Evolutionary conservation across 164 flowering plant genomes (phyloP).

Genomic region (Taxillus chinensis): DNA sequence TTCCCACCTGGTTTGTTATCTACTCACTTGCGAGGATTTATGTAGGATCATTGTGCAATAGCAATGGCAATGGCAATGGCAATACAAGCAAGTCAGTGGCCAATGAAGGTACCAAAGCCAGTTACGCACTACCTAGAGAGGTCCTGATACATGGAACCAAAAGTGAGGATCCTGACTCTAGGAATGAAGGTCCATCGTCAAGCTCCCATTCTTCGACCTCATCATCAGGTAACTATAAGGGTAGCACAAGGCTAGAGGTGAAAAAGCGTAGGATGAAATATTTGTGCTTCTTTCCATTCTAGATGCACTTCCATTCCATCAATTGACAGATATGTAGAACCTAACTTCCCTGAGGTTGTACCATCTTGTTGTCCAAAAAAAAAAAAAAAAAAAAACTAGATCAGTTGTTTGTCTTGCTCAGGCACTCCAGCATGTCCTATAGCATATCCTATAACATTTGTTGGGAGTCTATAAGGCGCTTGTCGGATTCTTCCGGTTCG

Average conservation of each 20-base stretch:
- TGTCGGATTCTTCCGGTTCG: too few species aligned
- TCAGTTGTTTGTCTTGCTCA: too few species aligned
- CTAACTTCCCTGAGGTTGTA: too few species aligned
- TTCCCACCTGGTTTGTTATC: not conserved
- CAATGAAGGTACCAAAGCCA: not conserved
- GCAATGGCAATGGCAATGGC: not conserved
- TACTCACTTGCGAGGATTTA: not conserved
- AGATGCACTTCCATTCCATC: not conserved
- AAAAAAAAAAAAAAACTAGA: too few species aligned
- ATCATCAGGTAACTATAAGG: conserved; percentile 7
- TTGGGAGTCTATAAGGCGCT: too few species aligned
- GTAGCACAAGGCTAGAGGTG: not conserved
- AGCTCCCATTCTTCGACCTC: not conserved
- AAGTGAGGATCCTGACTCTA: not conserved
- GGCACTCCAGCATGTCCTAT: too few species aligned
- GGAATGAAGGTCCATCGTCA: conserved; percentile 12
- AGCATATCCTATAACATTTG: too few species aligned
- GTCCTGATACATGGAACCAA: not conserved
- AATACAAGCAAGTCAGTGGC: not conserved
- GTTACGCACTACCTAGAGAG: conserved; percentile 1
- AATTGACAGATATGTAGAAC: too few species aligned
- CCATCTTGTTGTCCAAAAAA: too few species aligned
- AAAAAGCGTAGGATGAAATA: conserved; percentile 21
- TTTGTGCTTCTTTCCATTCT: conserved; percentile 32
- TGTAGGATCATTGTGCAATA: conserved; percentile 1